These are phyloP conservation scores for Quercus bicolor DNA, from an alignment of 306 rosid species.

Conservation along the genomic window DNA sequence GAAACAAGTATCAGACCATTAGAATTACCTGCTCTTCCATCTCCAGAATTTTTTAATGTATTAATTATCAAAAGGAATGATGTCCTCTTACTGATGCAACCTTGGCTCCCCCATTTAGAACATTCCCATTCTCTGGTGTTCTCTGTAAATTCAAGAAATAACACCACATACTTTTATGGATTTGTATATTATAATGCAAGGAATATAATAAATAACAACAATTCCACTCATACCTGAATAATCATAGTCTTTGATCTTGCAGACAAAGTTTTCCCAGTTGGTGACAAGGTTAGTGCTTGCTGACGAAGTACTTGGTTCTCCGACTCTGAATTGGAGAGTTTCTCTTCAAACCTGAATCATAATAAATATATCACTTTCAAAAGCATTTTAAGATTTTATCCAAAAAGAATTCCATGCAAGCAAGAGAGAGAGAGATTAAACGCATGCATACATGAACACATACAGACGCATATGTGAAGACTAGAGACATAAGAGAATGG, in stretches of 20 bases:
- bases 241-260: constrained; percentile 77
- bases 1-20: constrained; percentile 20
- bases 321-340: constrained; percentile 91
- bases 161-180: constrained; percentile 10
- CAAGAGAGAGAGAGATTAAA: constrained; percentile 1
- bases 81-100: constrained; percentile 50
- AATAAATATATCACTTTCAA: constrained; percentile 14
- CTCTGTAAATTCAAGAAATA: constrained; percentile 66
- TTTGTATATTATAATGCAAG: constrained; percentile 10
- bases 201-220: constrained; percentile 11
- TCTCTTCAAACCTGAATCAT: constrained; percentile 82
- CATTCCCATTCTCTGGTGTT: constrained; percentile 87
- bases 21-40: constrained; percentile 10
- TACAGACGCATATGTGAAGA: constrained; percentile 1
- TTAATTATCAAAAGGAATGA: constrained; percentile 23
- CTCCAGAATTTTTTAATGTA: neutral
- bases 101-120: constrained; percentile 72
- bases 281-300: constrained; percentile 94
- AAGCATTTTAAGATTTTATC: constrained; percentile 1
- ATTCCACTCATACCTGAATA: constrained; percentile 63
- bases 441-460: constrained; percentile 7
- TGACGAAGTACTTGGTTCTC: constrained; percentile 99
- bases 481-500: neutral
- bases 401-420: neutral
- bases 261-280: constrained; percentile 77